Percentiles rank a stretch among this genome's conserved stretches.
phyloP scores from a whole-genome alignment of 805 yeast genomes.

The Cephaloascus fragrans region DNA sequence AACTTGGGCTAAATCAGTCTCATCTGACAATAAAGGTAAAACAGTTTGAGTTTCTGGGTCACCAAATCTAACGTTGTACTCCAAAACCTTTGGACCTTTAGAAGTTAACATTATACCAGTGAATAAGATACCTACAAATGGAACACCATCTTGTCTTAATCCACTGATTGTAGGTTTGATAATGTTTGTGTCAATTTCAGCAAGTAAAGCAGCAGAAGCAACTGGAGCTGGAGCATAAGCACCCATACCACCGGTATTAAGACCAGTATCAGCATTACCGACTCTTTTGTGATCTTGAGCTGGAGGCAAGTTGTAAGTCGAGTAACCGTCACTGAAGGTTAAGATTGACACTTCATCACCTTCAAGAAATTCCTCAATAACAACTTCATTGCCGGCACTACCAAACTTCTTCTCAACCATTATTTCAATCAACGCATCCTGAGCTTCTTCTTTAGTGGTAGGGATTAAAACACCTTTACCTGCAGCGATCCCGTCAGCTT shows the following conservation, averaged over 20 bases:
- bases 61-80: conserved; percentile 96
- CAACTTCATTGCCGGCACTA: conserved; percentile 84
- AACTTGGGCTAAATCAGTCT: conserved; percentile 88
- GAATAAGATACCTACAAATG: conserved; percentile 92
- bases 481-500: conserved; percentile 97
- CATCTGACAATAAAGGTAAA: conserved; percentile 69
- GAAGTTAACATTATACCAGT: conserved; percentile 90
- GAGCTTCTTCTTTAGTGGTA: conserved; percentile 71
- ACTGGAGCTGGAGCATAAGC: conserved; percentile 98
- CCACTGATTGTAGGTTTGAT: conserved; percentile 91
- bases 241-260: conserved; percentile 99
- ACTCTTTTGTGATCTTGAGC: conserved; percentile 98
- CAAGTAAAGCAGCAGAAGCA: conserved; percentile 68
- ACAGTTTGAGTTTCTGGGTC: conserved; percentile 99
- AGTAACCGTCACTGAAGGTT: conserved; percentile 90
- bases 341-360: conserved; percentile 95
- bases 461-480: conserved; percentile 99
- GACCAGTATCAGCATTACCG: conserved; percentile 87
- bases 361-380: conserved; percentile 89
- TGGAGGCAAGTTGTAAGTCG: conserved; percentile 83
- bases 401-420: conserved; percentile 91
- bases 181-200: conserved; percentile 62
- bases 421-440: conserved; percentile 71
- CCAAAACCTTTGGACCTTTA: conserved; percentile 89
- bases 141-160: conserved; percentile 90